Conservation (phyloP, 495 filamentous ascomycete genomes). For the Mytilinidion resinicola region DNA sequence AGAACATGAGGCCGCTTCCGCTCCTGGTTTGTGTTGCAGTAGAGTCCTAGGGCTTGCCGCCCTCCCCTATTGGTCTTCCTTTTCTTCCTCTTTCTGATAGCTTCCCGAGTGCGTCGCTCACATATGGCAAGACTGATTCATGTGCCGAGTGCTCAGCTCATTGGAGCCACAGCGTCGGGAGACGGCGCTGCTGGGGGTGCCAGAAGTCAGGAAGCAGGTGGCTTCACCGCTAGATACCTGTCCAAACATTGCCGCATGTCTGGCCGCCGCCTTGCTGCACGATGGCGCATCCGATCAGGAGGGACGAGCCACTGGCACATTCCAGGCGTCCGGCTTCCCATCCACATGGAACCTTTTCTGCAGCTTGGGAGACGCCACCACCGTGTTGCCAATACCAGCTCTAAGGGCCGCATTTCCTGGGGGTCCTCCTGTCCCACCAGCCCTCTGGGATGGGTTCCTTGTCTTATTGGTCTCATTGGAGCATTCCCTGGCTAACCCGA, state of each 20-base stretch:
- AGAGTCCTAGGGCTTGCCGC: slow-evolving; percentile 15
- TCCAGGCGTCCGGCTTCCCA: neutral
- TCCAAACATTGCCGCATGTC: neutral
- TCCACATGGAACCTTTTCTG: slow-evolving; percentile 1
- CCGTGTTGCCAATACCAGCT: slow-evolving; percentile 19
- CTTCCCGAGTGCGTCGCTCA: slow-evolving; percentile 11
- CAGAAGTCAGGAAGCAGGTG: neutral
- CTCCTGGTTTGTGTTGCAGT: slow-evolving; percentile 22
- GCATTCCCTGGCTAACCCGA: no score
- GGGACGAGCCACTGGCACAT: neutral
- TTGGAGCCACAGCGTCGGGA: neutral
- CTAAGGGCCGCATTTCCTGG: slow-evolving; percentile 3
- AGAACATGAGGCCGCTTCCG: slow-evolving; percentile 14
- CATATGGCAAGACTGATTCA: slow-evolving; percentile 18
- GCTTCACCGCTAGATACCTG: neutral
- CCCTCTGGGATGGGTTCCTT: slow-evolving; percentile 1
- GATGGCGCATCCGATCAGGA: slow-evolving; percentile 24
- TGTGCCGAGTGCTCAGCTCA: slow-evolving; percentile 1
- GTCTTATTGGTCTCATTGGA: slow-evolving; percentile 22
- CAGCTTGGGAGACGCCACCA: neutral
- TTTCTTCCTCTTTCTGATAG: slow-evolving; percentile 20
- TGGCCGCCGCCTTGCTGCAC: slow-evolving; percentile 8
- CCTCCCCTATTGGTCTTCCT: slow-evolving; percentile 19
- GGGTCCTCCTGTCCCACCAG: slow-evolving; percentile 4
- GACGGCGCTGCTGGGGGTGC: neutral